phyloP scores from a whole-genome alignment of 768 basidiomycete species.

The Tremella yokohamensis region DNA sequence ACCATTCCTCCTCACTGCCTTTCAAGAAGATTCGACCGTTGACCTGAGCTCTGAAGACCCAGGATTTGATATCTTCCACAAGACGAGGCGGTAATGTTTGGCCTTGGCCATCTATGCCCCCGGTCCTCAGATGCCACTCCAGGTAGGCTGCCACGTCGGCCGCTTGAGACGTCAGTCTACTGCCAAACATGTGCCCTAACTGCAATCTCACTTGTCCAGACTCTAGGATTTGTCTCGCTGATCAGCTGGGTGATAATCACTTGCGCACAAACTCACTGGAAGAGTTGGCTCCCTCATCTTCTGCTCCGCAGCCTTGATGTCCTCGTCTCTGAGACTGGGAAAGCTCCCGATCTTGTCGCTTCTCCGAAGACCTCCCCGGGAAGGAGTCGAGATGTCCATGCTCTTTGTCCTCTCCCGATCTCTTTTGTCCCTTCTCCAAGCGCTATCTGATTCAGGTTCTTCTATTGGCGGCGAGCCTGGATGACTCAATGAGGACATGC shows the following conservation, averaged over 20 bases:
- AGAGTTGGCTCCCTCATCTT: constrained; percentile 22
- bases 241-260: constrained; percentile 3
- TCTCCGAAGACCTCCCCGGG: neutral
- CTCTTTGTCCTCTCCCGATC: neutral
- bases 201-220: constrained; percentile 32
- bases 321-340: neutral
- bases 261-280: constrained; percentile 26
- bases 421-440: neutral
- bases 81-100: constrained; percentile 33
- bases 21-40: constrained; percentile 33
- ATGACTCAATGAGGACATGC: constrained; percentile 22
- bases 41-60: constrained; percentile 38
- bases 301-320: neutral
- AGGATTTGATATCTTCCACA: constrained; percentile 45
- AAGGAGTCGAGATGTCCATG: neutral
- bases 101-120: constrained; percentile 31
- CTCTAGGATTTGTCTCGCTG: constrained; percentile 32
- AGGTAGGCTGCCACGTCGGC: constrained; percentile 41
- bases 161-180: constrained; percentile 14
- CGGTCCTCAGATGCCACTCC: constrained; percentile 29
- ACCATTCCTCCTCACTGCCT: constrained; percentile 31
- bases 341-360: constrained; percentile 3
- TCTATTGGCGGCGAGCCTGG: constrained; percentile 1
- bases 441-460: neutral
- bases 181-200: neutral